Evolutionary conservation across 2,329 filamentous ascomycete species (phyloP).

Genomic region (Arthroderma sp.): DNA sequence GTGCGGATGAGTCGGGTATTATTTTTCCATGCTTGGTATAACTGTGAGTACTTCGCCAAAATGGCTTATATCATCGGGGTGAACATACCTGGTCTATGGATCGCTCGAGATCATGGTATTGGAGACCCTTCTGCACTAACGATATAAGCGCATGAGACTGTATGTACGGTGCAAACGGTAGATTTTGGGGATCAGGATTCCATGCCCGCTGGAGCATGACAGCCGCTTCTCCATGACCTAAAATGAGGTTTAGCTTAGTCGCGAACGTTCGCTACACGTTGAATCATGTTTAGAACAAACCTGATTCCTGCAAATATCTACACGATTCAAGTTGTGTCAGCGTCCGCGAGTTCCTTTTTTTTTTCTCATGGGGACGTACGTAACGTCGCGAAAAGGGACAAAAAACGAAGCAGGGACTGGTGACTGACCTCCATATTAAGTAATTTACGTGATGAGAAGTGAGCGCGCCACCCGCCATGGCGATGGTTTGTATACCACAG

Average conservation of each 20-base stretch:
- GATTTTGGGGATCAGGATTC: conserved; percentile 48
- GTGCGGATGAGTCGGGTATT: conserved; percentile 25
- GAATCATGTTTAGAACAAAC: conserved; percentile 26
- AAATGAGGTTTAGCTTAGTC: conserved; percentile 1
- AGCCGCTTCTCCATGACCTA: conserved; percentile 48
- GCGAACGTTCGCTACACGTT: conserved; percentile 11
- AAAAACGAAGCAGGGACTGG: conserved; percentile 3
- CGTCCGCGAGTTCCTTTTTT: background rate
- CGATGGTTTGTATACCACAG: conserved; percentile 11
- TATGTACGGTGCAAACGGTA: conserved; percentile 50
- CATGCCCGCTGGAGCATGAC: conserved; percentile 51
- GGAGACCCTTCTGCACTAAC: conserved; percentile 52
- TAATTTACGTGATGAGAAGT: conserved; percentile 54
- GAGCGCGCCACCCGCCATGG: conserved; percentile 33
- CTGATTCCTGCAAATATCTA: conserved; percentile 46
- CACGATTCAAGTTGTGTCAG: conserved; percentile 1
- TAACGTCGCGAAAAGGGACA: conserved; percentile 13
- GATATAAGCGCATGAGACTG: conserved; percentile 48
- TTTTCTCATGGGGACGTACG: background rate
- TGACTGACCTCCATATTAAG: conserved; percentile 52
- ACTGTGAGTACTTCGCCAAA: conserved; percentile 3
- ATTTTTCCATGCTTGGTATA: conserved; percentile 28
- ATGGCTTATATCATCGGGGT: conserved; percentile 2
- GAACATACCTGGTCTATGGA: conserved; percentile 38
- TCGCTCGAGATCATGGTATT: conserved; percentile 41